Percentiles rank a stretch among this genome's conserved stretches.
phyloP scores from a whole-genome alignment of 1,284 basidiomycete genomes.

The Heterobasidion irregulare region DNA sequence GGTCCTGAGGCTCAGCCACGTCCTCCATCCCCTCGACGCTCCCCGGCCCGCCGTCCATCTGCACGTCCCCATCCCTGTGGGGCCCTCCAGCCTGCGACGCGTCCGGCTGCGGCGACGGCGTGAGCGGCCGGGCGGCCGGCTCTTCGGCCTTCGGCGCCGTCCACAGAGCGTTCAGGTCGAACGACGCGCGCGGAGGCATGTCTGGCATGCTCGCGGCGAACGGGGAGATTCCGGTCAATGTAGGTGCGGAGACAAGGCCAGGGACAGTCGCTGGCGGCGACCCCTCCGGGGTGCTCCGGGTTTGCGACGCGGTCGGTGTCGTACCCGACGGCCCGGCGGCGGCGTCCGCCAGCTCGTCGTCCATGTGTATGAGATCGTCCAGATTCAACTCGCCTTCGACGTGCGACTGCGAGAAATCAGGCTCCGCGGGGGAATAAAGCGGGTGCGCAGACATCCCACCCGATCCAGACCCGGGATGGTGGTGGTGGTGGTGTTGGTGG shows the following conservation, averaged over 20 bases:
- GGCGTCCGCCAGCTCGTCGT: constrained; percentile 44
- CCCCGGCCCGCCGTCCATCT: constrained; percentile 29
- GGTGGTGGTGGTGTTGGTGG: constrained; percentile 19
- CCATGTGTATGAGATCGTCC: constrained; percentile 70
- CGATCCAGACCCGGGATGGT: constrained; percentile 13
- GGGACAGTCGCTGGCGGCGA: constrained; percentile 1
- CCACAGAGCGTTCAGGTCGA: constrained; percentile 70
- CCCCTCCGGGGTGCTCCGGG: neutral
- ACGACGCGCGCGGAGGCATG: constrained; percentile 36
- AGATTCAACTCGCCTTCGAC: constrained; percentile 62
- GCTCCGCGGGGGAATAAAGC: constrained; percentile 26
- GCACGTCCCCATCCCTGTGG: constrained; percentile 28
- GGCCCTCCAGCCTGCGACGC: constrained; percentile 31
- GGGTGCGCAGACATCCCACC: constrained; percentile 33
- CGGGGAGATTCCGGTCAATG: constrained; percentile 32
- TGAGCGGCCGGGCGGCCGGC: constrained; percentile 3
- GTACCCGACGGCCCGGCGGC: neutral
- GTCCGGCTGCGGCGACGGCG: constrained; percentile 15
- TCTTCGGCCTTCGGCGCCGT: constrained; percentile 16
- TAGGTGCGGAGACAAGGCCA: constrained; percentile 7
- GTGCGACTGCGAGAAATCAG: constrained; percentile 1
- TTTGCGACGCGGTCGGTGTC: neutral
- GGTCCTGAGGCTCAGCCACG: constrained; percentile 50
- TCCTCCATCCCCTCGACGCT: constrained; percentile 19
- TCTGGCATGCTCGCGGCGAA: constrained; percentile 43